Evolutionary conservation across 441 rosid genomes (phyloP).

Genomic region (Pelargonium citronellum): DNA sequence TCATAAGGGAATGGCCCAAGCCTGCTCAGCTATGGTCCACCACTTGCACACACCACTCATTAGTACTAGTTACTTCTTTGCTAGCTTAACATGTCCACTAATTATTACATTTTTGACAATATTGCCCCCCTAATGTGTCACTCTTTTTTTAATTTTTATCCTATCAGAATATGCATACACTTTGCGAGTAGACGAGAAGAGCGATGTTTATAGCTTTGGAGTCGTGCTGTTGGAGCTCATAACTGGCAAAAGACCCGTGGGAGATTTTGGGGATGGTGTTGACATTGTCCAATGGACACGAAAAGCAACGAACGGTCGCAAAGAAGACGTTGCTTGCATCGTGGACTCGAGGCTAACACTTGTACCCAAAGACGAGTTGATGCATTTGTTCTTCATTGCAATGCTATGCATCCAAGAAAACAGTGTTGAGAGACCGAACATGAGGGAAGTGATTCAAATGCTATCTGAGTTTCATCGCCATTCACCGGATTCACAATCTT

Average conservation of each 20-base stretch:
- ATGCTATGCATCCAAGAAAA: conserved; percentile 43
- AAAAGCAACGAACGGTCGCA: conserved; percentile 24
- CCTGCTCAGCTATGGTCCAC: conserved; percentile 7
- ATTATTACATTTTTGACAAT: no score
- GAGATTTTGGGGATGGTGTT: conserved; percentile 39
- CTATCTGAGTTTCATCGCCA: conserved; percentile 39
- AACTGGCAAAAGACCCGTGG: conserved; percentile 39
- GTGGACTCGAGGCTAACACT: conserved; percentile 31
- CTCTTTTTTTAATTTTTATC: background rate
- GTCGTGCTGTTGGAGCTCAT: conserved; percentile 41
- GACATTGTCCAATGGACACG: conserved; percentile 46
- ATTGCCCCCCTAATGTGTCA: no score
- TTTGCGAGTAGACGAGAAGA: conserved; percentile 43
- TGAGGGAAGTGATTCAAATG: conserved; percentile 56
- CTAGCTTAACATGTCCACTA: no score
- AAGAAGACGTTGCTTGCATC: conserved; percentile 29
- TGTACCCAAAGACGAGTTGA: conserved; percentile 37
- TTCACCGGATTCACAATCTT: conserved; percentile 29
- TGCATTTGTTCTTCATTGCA: conserved; percentile 40
- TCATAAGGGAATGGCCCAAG: conserved; percentile 3
- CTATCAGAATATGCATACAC: conserved; percentile 43
- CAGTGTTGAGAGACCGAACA: conserved; percentile 41
- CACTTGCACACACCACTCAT: background rate
- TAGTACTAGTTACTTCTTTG: conserved; percentile 10
- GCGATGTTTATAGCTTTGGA: conserved; percentile 47